Evolutionary conservation across 768 basidiomycete genomes (phyloP).

Genomic region (Boletus eberwhitei): DNA sequence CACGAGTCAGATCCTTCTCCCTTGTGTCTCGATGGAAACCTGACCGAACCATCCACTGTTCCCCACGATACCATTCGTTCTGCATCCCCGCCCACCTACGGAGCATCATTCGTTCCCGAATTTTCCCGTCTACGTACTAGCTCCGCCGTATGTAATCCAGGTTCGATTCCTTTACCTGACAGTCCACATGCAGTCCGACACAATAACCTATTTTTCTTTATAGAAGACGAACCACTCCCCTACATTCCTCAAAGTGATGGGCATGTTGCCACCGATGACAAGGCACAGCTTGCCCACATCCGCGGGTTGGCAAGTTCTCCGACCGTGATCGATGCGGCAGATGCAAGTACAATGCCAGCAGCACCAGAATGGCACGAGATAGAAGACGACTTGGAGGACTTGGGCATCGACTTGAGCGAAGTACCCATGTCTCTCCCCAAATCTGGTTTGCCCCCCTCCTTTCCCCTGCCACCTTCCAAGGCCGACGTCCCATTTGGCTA

Average conservation of each 20-base stretch:
- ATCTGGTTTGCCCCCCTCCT: conserved; percentile 17
- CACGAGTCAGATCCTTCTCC: conserved; percentile 4
- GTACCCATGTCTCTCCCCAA: conserved; percentile 6
- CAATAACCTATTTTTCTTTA: neutral
- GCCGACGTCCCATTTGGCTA: conserved; percentile 38
- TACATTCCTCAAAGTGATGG: conserved; percentile 38
- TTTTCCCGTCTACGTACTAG: conserved; percentile 4
- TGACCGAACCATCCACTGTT: neutral
- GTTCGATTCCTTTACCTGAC: conserved; percentile 13
- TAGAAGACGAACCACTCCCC: conserved; percentile 20
- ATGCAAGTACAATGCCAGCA: conserved; percentile 16
- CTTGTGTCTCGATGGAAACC: neutral
- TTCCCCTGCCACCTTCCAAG: conserved; percentile 38
- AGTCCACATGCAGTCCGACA: conserved; percentile 2
- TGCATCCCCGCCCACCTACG: conserved; percentile 46
- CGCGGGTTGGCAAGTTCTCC: conserved; percentile 50
- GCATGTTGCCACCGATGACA: conserved; percentile 69
- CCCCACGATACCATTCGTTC: conserved; percentile 21
- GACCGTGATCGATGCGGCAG: conserved; percentile 8
- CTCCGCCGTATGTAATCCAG: conserved; percentile 4
- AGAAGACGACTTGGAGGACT: conserved; percentile 34
- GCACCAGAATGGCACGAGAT: conserved; percentile 55
- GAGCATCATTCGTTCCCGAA: conserved; percentile 24
- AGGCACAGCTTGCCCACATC: conserved; percentile 51
- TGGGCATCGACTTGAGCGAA: conserved; percentile 6